phyloP scores from a whole-genome alignment of 352 stramenopile species.

The Globisporangium emineosum region DNA sequence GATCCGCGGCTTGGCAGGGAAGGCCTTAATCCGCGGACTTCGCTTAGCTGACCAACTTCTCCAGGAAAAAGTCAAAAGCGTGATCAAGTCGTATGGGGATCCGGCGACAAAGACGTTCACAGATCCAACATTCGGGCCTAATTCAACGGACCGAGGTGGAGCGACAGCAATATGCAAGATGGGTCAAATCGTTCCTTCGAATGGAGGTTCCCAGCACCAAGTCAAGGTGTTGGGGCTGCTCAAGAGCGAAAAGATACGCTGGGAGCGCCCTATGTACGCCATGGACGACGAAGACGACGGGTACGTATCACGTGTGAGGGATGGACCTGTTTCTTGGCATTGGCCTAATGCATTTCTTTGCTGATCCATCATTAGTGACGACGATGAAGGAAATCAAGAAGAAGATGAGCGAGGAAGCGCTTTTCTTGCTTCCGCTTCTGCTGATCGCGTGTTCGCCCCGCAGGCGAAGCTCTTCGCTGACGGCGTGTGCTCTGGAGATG shows the following conservation, averaged over 20 bases:
- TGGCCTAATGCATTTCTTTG: neutral
- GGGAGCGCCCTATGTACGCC: slow-evolving; percentile 71
- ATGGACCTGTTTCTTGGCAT: neutral
- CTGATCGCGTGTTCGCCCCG: slow-evolving; percentile 48
- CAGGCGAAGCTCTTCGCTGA: slow-evolving; percentile 76
- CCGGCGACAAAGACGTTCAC: slow-evolving; percentile 52
- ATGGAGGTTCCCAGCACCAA: slow-evolving; percentile 73
- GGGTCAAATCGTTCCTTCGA: slow-evolving; percentile 43
- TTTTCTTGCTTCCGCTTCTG: slow-evolving; percentile 16
- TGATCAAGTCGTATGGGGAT: slow-evolving; percentile 51
- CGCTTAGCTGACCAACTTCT: slow-evolving; percentile 66
- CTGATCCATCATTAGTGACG: slow-evolving; percentile 11
- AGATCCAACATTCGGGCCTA: slow-evolving; percentile 84
- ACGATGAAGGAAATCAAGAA: slow-evolving; percentile 26
- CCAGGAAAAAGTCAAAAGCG: slow-evolving; percentile 67
- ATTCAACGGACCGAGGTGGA: slow-evolving; percentile 45
- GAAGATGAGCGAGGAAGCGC: slow-evolving; percentile 26
- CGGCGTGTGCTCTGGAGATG: slow-evolving; percentile 73
- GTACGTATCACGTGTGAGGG: neutral
- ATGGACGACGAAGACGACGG: slow-evolving; percentile 24
- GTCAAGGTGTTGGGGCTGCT: slow-evolving; percentile 66
- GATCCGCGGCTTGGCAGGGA: slow-evolving; percentile 69
- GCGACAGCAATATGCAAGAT: slow-evolving; percentile 67
- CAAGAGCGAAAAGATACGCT: slow-evolving; percentile 74
- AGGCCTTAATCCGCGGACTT: slow-evolving; percentile 50